These are phyloP conservation scores for Fusarium sp. DNA, from an alignment of 2,329 filamentous ascomycete species.

Conservation along the genomic window DNA sequence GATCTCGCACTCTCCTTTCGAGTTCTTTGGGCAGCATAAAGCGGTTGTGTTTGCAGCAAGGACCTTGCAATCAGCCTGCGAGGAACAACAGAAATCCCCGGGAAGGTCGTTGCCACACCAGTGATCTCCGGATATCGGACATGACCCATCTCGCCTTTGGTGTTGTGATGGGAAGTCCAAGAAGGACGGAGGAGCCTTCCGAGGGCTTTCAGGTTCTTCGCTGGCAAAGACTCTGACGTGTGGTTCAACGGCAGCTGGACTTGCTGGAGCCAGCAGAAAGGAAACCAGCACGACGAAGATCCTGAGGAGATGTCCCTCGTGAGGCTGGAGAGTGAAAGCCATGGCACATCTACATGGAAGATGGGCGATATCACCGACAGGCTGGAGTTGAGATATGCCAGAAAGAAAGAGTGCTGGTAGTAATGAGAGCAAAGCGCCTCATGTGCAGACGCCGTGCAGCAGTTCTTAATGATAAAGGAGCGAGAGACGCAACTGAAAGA, in stretches of 20 bases:
- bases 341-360: constrained; percentile 40
- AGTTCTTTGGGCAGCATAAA: constrained; percentile 40
- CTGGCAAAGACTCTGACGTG: constrained; percentile 24
- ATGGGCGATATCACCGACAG: constrained; percentile 3
- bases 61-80: constrained; percentile 31
- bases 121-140: constrained; percentile 26
- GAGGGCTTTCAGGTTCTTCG: constrained; percentile 21
- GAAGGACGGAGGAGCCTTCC: not conserved
- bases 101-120: constrained; percentile 36
- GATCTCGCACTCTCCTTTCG: constrained; percentile 18
- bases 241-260: constrained; percentile 29
- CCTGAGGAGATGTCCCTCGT: constrained; percentile 27
- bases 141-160: constrained; percentile 31
- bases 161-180: constrained; percentile 15
- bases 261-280: constrained; percentile 31
- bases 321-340: constrained; percentile 32
- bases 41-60: constrained; percentile 43
- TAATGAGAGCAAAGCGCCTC: constrained; percentile 22
- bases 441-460: constrained; percentile 34
- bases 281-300: constrained; percentile 36
- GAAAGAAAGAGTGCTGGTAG: constrained; percentile 15
- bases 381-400: constrained; percentile 3
- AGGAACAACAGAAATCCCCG: constrained; percentile 39
- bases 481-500: constrained; percentile 12
- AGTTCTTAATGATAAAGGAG: constrained; percentile 38